Evolutionary conservation across 192 early-diverging fungal species (phyloP), one percentile per base, ranked within the genome.

Genomic region (Irineochytrium annulatum): DNA sequence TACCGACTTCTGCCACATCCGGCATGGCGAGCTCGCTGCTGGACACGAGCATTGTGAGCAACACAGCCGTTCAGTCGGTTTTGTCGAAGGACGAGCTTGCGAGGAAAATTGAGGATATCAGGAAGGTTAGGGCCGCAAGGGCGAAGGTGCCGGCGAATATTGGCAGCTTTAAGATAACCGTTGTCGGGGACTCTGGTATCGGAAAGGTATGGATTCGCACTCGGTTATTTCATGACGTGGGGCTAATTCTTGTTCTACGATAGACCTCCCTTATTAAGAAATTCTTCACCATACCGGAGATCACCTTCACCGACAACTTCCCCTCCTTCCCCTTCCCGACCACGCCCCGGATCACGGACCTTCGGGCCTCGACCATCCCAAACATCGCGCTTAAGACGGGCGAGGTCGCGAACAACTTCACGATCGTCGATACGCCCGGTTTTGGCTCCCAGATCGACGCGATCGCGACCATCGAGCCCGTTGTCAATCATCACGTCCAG

Each of bases 121-220:
- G 37, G 37, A 41, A 8, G 11, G n/a, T 41, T 41, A 41, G 37
- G 37, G 37, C 37, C n/a, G 11, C 8, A 13, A 41, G 37, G 37
- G 37, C 37, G 11, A 41, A 41, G 37, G 37, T 41, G 8, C n/a
- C 73, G 5, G 27, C 73, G 3, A 56, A 70, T 34, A 72, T 76
- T 61, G 76, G 76, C 3, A 34, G 22, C 13, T 20, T 77, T 3
- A 71, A 63, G 43, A 64, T 77, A 27, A 48, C 63, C 24, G 51
- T 77, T 13, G 72, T 62, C 13, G 76, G 76, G 2, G 76, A 77
- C 37, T 63, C 69, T 39, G 76, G 76, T 30, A 77, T 77, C 31
- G 76, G 76, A 66, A 77, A 77, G 72, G 72, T 75, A 43, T 1
- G 52, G 16, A 34, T 55, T 55, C 37, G 8, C 37, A 13, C n/a